A percentile compares a stretch with the other conserved stretches of the same genome.
These are phyloP conservation scores for Neurospora terricola DNA, from an alignment of 495 filamentous ascomycete species.

Conservation along the genomic window DNA sequence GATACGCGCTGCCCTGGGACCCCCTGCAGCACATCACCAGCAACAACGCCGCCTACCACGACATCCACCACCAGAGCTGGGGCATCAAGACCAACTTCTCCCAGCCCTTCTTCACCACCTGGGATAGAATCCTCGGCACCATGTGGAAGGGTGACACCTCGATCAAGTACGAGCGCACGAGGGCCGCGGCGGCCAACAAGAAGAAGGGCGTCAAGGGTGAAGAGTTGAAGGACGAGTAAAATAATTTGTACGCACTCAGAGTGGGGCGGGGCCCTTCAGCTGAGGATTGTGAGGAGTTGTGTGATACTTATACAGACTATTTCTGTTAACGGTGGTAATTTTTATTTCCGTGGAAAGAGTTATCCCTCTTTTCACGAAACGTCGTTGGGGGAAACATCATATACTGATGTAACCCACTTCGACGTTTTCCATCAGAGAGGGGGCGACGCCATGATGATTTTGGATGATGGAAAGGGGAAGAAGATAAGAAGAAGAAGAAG, in stretches of 20 bases:
- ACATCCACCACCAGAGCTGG: constrained; percentile 98
- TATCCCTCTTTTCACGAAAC: background rate
- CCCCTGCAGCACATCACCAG: constrained; percentile 81
- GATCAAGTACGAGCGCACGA: constrained; percentile 32
- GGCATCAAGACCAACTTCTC: constrained; percentile 79
- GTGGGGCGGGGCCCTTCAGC: background rate
- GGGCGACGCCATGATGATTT: background rate
- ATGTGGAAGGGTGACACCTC: constrained; percentile 56
- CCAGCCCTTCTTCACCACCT: constrained; percentile 82
- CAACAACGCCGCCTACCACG: constrained; percentile 93
- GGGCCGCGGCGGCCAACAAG: constrained; percentile 25
- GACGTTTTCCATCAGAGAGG: background rate
- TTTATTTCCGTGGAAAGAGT: background rate
- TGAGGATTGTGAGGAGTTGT: background rate
- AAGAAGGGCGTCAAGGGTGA: constrained; percentile 21
- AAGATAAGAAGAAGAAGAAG: no score
- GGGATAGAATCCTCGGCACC: constrained; percentile 65
- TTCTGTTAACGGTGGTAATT: background rate
- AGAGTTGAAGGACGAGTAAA: constrained; percentile 6
- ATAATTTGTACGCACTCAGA: background rate
- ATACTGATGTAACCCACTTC: background rate
- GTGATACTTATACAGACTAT: background rate
- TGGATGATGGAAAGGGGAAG: background rate
- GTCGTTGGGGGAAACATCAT: background rate
- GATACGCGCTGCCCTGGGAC: constrained; percentile 91